A percentile compares a stretch with the other conserved stretches of the same genome.
Conservation (phyloP, 257 asterid genomes). For the Solanum chiquidenum region DNA sequence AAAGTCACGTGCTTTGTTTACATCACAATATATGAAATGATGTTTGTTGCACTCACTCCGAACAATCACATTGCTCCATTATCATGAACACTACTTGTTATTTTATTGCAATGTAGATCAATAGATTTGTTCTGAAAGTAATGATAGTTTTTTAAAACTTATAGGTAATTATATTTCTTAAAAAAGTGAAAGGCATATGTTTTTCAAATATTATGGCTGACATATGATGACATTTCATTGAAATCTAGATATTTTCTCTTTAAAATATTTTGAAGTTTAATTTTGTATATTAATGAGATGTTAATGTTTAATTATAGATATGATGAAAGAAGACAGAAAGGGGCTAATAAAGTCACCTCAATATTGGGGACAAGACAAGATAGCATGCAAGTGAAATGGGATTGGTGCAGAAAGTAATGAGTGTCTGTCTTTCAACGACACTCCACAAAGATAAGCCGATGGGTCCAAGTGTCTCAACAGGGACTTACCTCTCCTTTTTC, state of each 20-base stretch:
- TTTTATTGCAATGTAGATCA: too few relatives aligned
- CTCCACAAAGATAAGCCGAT: background rate
- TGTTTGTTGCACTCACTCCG: background rate
- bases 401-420: background rate
- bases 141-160: too few relatives aligned
- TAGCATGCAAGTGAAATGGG: background rate
- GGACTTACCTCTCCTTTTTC: background rate
- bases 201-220: background rate
- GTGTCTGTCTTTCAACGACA: background rate
- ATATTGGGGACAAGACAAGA: background rate
- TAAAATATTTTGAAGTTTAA: background rate
- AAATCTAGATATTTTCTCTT: background rate
- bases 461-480: background rate
- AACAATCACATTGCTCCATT: background rate
- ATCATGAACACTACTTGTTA: background rate
- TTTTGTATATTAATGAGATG: background rate
- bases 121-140: too few relatives aligned
- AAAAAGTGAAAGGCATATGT: too few relatives aligned
- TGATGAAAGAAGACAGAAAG: background rate
- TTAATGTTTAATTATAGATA: background rate
- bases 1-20: too few relatives aligned
- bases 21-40: background rate
- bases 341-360: background rate
- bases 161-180: background rate
- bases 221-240: too few relatives aligned